A percentile compares a stretch with the other conserved stretches of the same genome.
Evolutionary conservation across 163 green algal species (phyloP).

Genomic region (Chlorella variabilis): DNA sequence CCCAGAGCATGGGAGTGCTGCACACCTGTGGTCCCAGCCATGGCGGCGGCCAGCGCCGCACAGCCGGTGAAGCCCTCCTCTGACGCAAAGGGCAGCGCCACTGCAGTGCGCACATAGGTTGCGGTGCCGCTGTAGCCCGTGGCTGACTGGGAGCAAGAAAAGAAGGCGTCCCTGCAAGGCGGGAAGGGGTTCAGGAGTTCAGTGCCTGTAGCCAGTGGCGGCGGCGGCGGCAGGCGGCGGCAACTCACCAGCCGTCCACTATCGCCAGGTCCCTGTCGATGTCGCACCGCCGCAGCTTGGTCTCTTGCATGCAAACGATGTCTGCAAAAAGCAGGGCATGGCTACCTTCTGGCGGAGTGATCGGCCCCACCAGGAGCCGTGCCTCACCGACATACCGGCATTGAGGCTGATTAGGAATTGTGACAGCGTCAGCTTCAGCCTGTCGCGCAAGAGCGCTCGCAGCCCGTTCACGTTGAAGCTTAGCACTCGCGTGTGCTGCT

Average conservation of each 20-base stretch:
- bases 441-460: slow-evolving; percentile 25
- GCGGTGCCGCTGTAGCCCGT: slow-evolving; percentile 78
- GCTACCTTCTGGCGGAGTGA: background rate
- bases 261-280: slow-evolving; percentile 66
- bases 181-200: background rate
- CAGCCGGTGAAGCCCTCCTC: slow-evolving; percentile 53
- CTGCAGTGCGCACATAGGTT: slow-evolving; percentile 64
- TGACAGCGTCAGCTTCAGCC: background rate
- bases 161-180: slow-evolving; percentile 45
- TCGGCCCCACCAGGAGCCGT: background rate
- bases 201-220: background rate
- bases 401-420: slow-evolving; percentile 30
- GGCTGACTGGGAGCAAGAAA: slow-evolving; percentile 48
- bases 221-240: background rate
- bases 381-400: slow-evolving; percentile 30
- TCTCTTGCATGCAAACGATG: slow-evolving; percentile 84
- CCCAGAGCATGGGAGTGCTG: too few species aligned
- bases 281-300: slow-evolving; percentile 71
- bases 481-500: background rate
- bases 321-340: slow-evolving; percentile 43
- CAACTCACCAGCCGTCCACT: slow-evolving; percentile 68
- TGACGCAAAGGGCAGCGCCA: slow-evolving; percentile 50
- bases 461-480: slow-evolving; percentile 44
- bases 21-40: too few species aligned
- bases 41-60: slow-evolving; percentile 8